These are phyloP conservation scores for Lithohypha guttulata DNA, from an alignment of 2,329 filamentous ascomycete species.

Conservation along the genomic window DNA sequence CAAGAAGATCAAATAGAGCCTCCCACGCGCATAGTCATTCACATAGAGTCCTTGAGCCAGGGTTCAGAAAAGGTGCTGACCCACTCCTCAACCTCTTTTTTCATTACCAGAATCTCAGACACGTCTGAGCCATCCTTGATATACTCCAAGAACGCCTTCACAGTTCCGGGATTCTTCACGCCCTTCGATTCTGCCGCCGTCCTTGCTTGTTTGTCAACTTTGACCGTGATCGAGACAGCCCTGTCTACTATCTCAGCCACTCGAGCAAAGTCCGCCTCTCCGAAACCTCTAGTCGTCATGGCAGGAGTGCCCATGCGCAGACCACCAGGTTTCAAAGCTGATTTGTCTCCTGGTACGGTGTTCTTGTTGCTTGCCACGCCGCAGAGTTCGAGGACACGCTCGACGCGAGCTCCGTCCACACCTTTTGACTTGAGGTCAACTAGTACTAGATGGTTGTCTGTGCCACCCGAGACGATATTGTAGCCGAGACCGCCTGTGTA, in stretches of 20 bases:
- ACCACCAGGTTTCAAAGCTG: constrained; percentile 84
- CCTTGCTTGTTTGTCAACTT: constrained; percentile 21
- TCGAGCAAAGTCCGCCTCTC: constrained; percentile 80
- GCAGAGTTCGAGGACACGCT: constrained; percentile 92
- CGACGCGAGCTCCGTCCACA: constrained; percentile 84
- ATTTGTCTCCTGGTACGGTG: constrained; percentile 94
- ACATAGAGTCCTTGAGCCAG: constrained; percentile 20
- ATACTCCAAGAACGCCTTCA: constrained; percentile 25
- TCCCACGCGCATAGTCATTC: too few species aligned
- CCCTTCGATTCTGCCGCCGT: constrained; percentile 21
- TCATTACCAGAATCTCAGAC: constrained; percentile 23
- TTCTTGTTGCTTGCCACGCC: constrained; percentile 99
- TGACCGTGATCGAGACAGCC: constrained; percentile 59
- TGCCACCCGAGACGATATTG: constrained; percentile 84
- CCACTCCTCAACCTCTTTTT: constrained; percentile 26
- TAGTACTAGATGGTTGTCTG: constrained; percentile 93
- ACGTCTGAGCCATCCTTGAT: constrained; percentile 24
- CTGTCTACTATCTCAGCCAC: constrained; percentile 84
- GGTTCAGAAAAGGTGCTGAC: constrained; percentile 26
- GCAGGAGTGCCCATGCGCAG: constrained; percentile 93
- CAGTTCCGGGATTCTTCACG: constrained; percentile 24
- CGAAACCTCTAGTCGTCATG: constrained; percentile 94
- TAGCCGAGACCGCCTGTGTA: constrained; percentile 60
- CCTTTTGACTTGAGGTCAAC: constrained; percentile 80
- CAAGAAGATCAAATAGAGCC: too few species aligned